A percentile compares a stretch with the other conserved stretches of the same genome.
Evolutionary conservation across 129 eudicot genomes (phyloP).

Genomic region (Scalesia atractyloides): DNA sequence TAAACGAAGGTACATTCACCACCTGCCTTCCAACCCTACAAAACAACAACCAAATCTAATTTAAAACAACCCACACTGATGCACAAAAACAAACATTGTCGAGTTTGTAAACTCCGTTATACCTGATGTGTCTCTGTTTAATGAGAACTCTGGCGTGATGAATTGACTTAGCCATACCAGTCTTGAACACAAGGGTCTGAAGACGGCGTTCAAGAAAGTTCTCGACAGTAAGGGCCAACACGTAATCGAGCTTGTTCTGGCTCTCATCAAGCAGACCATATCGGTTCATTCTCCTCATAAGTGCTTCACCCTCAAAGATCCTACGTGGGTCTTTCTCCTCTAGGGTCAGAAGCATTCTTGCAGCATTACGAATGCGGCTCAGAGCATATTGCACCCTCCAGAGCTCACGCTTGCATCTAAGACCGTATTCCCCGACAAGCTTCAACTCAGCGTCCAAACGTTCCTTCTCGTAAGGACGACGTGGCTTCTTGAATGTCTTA

Average conservation of each 20-base stretch:
- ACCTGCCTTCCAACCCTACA: constrained; percentile 80
- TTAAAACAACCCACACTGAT: no score
- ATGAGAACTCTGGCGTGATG: constrained; percentile 65
- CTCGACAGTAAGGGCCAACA: constrained; percentile 61
- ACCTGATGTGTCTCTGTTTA: constrained; percentile 85
- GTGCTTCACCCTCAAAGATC: constrained; percentile 84
- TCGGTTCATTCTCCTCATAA: constrained; percentile 74
- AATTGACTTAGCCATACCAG: constrained; percentile 62
- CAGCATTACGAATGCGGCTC: constrained; percentile 72
- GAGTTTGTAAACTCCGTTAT: neutral
- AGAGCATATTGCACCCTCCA: constrained; percentile 83
- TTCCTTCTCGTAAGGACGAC: constrained; percentile 84
- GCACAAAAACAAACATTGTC: neutral
- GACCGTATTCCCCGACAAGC: constrained; percentile 79
- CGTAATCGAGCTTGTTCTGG: constrained; percentile 69
- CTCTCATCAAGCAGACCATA: constrained; percentile 68
- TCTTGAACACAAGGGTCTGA: constrained; percentile 60
- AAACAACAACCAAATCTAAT: neutral
- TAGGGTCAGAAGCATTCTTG: constrained; percentile 75
- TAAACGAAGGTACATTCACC: constrained; percentile 68
- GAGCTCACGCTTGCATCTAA: constrained; percentile 78
- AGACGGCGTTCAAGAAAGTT: constrained; percentile 69
- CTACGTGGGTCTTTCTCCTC: constrained; percentile 81
- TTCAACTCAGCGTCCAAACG: constrained; percentile 75
- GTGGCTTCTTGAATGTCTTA: constrained; percentile 80